phyloP scores from a whole-genome alignment of 2,329 filamentous ascomycete genomes.

The Aspergillus sp. region DNA sequence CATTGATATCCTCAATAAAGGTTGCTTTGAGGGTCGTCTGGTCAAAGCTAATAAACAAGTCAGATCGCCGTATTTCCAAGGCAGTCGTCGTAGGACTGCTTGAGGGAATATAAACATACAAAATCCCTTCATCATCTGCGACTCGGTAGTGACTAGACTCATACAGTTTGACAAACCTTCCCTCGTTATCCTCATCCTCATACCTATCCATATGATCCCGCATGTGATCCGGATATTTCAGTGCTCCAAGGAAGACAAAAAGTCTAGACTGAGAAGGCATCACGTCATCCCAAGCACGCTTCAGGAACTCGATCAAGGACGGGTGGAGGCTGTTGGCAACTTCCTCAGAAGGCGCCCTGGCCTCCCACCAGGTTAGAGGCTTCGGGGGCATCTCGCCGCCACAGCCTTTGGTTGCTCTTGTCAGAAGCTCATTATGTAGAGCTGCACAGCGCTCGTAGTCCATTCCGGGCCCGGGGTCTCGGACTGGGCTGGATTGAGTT shows the following conservation, averaged over 20 bases:
- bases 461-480: neutral
- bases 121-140: neutral
- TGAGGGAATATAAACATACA: neutral
- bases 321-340: slow-evolving; percentile 4
- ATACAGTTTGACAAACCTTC: neutral
- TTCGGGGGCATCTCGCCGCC: slow-evolving; percentile 3
- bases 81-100: neutral
- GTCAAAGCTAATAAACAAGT: slow-evolving; percentile 6
- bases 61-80: neutral
- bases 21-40: slow-evolving; percentile 11
- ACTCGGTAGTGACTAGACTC: neutral
- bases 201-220: no score
- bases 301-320: slow-evolving; percentile 12
- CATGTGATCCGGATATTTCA: no score
- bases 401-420: neutral
- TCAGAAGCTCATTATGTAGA: neutral
- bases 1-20: slow-evolving; percentile 10
- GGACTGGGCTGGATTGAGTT: slow-evolving; percentile 7
- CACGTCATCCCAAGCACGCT: slow-evolving; percentile 6
- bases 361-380: slow-evolving; percentile 12
- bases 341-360: neutral
- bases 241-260: no score
- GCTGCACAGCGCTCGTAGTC: neutral
- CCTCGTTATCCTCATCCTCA: no score
- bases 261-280: no score